A percentile compares a stretch with the other conserved stretches of the same genome.
These are phyloP conservation scores for Chlorociboria aeruginascens DNA, from an alignment of 495 filamentous ascomycete species.

Conservation along the genomic window DNA sequence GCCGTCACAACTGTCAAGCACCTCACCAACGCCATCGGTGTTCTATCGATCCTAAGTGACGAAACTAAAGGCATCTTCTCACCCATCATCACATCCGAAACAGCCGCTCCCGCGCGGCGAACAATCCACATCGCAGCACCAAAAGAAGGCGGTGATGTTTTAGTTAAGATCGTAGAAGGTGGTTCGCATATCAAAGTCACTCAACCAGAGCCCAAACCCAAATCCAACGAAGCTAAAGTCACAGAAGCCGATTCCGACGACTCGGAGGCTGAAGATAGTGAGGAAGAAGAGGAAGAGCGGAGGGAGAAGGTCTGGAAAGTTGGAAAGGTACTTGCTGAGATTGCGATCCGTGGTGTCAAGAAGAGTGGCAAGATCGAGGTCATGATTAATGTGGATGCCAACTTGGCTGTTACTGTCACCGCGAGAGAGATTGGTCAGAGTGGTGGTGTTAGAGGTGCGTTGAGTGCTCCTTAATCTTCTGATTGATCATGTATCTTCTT, in stretches of 20 bases:
- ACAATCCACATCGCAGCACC: slow-evolving; percentile 63
- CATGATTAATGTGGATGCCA: slow-evolving; percentile 70
- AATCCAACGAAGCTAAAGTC: slow-evolving; percentile 38
- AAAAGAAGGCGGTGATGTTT: slow-evolving; percentile 69
- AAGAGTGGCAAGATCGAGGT: slow-evolving; percentile 89
- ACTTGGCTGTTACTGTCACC: slow-evolving; percentile 66
- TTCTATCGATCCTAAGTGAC: slow-evolving; percentile 58
- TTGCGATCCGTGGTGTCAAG: slow-evolving; percentile 67
- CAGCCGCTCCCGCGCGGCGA: slow-evolving; percentile 78
- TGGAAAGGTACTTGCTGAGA: slow-evolving; percentile 73
- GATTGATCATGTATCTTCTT: not conserved
- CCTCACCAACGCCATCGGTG: slow-evolving; percentile 75
- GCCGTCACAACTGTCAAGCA: slow-evolving; percentile 90
- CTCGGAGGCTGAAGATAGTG: slow-evolving; percentile 54
- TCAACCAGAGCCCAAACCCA: slow-evolving; percentile 66
- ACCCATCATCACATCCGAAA: slow-evolving; percentile 69
- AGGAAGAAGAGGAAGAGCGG: slow-evolving; percentile 78
- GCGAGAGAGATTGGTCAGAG: slow-evolving; percentile 62
- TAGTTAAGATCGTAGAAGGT: slow-evolving; percentile 81
- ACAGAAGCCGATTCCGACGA: slow-evolving; percentile 47
- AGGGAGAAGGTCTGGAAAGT: slow-evolving; percentile 90
- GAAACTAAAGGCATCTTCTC: slow-evolving; percentile 54
- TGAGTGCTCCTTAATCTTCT: slow-evolving; percentile 10
- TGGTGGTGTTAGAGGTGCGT: slow-evolving; percentile 16
- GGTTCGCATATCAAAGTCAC: slow-evolving; percentile 79